These are phyloP conservation scores for Erigeron philadelphicus DNA, from an alignment of 140 eudicot species.

Conservation along the genomic window DNA sequence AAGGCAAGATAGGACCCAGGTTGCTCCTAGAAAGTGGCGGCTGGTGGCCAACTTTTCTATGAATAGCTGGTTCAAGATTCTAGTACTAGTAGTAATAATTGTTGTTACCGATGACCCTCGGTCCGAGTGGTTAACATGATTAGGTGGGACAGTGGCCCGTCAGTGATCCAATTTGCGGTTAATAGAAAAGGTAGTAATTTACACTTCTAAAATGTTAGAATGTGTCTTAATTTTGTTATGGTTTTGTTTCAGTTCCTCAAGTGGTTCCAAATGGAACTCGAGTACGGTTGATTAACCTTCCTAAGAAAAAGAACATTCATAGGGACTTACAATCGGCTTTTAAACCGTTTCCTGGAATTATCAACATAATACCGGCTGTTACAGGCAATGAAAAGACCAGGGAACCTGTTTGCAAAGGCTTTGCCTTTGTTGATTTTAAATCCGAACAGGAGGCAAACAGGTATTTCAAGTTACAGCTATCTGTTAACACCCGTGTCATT, in stretches of 20 bases:
- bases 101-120: too few relatives aligned
- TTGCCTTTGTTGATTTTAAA: slow-evolving; percentile 63
- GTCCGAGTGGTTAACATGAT: too few relatives aligned
- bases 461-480: slow-evolving; percentile 31
- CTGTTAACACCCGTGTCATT: not conserved
- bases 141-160: too few relatives aligned
- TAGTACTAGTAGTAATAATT: too few relatives aligned
- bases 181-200: not conserved
- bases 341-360: slow-evolving; percentile 65
- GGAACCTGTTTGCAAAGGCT: slow-evolving; percentile 86
- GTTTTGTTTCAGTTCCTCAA: slow-evolving; percentile 35
- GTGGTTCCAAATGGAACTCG: slow-evolving; percentile 47
- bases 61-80: too few relatives aligned
- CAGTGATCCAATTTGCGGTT: too few relatives aligned
- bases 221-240: not conserved
- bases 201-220: not conserved
- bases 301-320: slow-evolving; percentile 80
- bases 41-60: too few relatives aligned
- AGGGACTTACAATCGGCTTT: slow-evolving; percentile 67
- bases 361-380: slow-evolving; percentile 63
- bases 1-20: too few relatives aligned
- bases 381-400: slow-evolving; percentile 77
- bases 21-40: too few relatives aligned
- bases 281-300: slow-evolving; percentile 77
- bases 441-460: slow-evolving; percentile 65